Conservation (phyloP, 257 asterid species). For the Nicotiana obtusifolia region DNA sequence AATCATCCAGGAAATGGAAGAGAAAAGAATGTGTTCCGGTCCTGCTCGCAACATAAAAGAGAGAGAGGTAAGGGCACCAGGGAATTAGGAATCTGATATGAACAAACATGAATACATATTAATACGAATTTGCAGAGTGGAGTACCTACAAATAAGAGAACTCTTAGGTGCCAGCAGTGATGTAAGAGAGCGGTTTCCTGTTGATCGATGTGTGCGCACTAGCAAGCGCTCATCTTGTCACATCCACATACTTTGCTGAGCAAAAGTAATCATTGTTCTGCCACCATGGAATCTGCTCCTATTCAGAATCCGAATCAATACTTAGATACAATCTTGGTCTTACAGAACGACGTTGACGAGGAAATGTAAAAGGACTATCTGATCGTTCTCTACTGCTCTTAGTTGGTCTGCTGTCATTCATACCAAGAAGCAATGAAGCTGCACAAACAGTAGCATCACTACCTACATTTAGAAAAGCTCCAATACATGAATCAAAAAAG, state of each 20-base stretch:
- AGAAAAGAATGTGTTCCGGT: constrained; percentile 5
- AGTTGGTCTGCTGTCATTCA: constrained; percentile 43
- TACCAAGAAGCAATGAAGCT: constrained; percentile 63
- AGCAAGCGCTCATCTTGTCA: constrained; percentile 9
- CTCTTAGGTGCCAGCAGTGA: constrained; percentile 21
- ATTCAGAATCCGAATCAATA: constrained; percentile 85
- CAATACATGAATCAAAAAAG: constrained; percentile 2
- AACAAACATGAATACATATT: neutral
- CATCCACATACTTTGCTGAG: constrained; percentile 16
- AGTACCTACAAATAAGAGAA: constrained; percentile 23
- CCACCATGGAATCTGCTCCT: constrained; percentile 16
- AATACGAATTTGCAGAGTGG: neutral
- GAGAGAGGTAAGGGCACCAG: constrained; percentile 10
- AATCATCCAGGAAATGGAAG: constrained; percentile 10
- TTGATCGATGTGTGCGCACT: constrained; percentile 10
- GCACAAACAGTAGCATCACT: constrained; percentile 25
- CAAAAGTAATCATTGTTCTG: constrained; percentile 4
- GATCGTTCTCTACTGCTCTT: constrained; percentile 69
- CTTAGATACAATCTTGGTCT: constrained; percentile 72
- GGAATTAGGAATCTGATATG: neutral
- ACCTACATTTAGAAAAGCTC: neutral
- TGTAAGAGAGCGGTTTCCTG: neutral
- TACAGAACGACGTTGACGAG: constrained; percentile 91
- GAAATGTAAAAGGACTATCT: constrained; percentile 73
- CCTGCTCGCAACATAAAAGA: constrained; percentile 3